Conservation (phyloP, 306 rosid genomes). For the Dalbergia oliveri region DNA sequence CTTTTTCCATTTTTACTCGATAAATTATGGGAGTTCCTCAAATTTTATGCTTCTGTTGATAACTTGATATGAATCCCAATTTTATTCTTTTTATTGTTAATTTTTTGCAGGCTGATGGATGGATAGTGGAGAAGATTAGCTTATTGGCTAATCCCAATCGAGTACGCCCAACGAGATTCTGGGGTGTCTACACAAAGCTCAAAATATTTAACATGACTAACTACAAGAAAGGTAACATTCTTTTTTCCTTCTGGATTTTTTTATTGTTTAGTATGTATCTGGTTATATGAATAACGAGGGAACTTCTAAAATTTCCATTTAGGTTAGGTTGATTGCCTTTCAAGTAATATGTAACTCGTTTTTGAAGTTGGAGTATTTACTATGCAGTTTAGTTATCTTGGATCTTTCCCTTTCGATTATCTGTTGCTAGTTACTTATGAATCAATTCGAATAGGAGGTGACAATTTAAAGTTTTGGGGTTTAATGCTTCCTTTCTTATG, state of each 20-base stretch:
- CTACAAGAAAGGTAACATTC: conserved; percentile 78
- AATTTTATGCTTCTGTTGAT: conserved; percentile 18
- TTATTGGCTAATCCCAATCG: conserved; percentile 95
- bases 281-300: conserved; percentile 20
- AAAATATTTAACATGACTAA: conserved; percentile 95
- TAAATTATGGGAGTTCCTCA: neutral
- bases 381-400: conserved; percentile 11
- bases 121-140: conserved; percentile 92
- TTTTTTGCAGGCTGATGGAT: conserved; percentile 88
- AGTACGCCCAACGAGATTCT: conserved; percentile 89
- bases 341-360: neutral
- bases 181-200: conserved; percentile 99
- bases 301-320: conserved; percentile 3
- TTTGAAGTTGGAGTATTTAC: conserved; percentile 9
- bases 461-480: neutral
- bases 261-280: conserved; percentile 14
- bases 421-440: conserved; percentile 4
- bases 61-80: neutral
- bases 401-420: neutral
- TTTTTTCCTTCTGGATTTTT: neutral
- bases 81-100: neutral
- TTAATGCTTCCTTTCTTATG: neutral
- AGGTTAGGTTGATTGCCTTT: conserved; percentile 8
- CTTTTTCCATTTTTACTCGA: neutral
- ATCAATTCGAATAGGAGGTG: conserved; percentile 2